Conservation (phyloP, 2,329 filamentous ascomycete genomes). For the Clonostachys solani region DNA sequence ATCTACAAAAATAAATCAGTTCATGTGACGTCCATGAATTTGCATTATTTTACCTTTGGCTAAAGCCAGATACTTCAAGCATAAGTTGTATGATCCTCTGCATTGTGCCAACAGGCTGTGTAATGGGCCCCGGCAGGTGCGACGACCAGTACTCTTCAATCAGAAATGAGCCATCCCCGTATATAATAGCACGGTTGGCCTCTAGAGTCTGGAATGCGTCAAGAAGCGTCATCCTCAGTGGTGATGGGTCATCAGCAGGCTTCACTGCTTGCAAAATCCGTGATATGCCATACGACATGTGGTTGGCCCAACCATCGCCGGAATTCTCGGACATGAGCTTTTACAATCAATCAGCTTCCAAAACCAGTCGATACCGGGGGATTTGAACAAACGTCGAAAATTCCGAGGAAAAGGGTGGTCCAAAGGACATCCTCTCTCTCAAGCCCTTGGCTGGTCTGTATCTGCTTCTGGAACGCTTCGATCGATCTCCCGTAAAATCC, state of each 20-base stretch:
- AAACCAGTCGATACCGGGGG: background rate
- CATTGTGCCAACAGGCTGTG: too few species aligned
- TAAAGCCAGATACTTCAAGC: too few species aligned
- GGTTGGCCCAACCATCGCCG: constrained; percentile 15
- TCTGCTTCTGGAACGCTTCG: constrained; percentile 2
- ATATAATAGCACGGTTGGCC: too few species aligned
- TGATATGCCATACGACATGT: constrained; percentile 17
- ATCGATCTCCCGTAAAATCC: constrained; percentile 11
- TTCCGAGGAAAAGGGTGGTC: constrained; percentile 15
- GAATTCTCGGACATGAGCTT: constrained; percentile 17
- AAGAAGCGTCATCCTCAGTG: constrained; percentile 8
- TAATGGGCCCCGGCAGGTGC: too few species aligned
- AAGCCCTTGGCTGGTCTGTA: background rate
- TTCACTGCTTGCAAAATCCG: constrained; percentile 10
- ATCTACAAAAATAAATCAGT: too few species aligned
- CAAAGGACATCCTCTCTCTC: constrained; percentile 10
- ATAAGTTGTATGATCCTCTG: too few species aligned
- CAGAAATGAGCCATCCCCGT: too few species aligned
- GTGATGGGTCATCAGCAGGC: background rate
- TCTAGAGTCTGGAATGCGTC: constrained; percentile 3
- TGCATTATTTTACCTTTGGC: too few species aligned
- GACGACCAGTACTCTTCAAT: too few species aligned
- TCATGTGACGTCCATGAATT: too few species aligned
- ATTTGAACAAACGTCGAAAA: constrained; percentile 15
- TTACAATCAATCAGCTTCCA: background rate